Conservation (phyloP, 2,329 filamentous ascomycete genomes). For the Colletotrichum chlorophyti region DNA sequence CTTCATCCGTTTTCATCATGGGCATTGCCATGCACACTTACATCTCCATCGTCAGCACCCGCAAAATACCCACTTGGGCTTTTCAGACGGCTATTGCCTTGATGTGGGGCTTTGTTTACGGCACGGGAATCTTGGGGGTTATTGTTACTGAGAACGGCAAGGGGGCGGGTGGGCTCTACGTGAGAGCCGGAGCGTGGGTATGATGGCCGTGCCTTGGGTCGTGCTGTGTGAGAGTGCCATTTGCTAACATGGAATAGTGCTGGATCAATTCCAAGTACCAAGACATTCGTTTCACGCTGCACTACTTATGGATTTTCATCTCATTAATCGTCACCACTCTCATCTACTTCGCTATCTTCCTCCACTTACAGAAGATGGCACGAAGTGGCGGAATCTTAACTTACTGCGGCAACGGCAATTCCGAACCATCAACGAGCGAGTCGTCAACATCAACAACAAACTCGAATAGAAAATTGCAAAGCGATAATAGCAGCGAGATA, state of each 20-base stretch:
- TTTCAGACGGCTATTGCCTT: conserved; percentile 56
- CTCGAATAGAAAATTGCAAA: too few species aligned
- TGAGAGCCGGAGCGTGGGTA: conserved; percentile 70
- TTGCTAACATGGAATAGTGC: conserved; percentile 51
- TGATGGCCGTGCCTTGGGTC: not conserved
- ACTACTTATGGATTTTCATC: conserved; percentile 70
- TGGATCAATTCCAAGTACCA: conserved; percentile 66
- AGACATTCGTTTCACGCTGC: conserved; percentile 62
- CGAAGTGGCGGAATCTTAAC: conserved; percentile 4
- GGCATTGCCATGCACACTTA: conserved; percentile 73
- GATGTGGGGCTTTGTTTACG: conserved; percentile 67
- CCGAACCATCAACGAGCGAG: conserved; percentile 7
- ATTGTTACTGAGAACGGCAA: conserved; percentile 50
- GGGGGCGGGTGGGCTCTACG: conserved; percentile 57
- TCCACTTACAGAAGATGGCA: conserved; percentile 41
- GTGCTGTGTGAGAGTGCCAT: too few species aligned
- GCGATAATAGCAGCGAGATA: not conserved
- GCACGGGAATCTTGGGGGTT: conserved; percentile 60
- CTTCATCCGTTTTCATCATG: conserved; percentile 71
- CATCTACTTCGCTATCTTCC: conserved; percentile 50
- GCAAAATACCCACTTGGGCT: conserved; percentile 53
- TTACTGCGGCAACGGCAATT: not conserved
- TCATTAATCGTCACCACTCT: conserved; percentile 43
- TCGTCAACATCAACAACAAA: conserved; percentile 14
- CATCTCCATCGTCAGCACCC: conserved; percentile 63